phyloP scores from a whole-genome alignment of 176 grass and related monocot species.

The Aegilops tauschii region DNA sequence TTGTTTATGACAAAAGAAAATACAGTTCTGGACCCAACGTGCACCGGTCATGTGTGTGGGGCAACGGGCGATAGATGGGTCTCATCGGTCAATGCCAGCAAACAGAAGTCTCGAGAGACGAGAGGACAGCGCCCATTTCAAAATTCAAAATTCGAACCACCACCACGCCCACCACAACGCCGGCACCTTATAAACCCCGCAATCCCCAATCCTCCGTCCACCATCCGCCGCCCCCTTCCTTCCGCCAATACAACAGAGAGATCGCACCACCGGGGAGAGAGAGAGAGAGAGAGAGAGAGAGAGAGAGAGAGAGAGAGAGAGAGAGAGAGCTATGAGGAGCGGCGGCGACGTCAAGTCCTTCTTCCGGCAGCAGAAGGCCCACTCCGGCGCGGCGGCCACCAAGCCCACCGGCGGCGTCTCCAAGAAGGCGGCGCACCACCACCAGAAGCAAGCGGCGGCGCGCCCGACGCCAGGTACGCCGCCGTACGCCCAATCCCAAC shows the following conservation, averaged over 20 bases:
- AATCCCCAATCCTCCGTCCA: background rate
- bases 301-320: background rate
- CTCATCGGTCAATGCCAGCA: too few species aligned
- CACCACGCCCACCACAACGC: background rate
- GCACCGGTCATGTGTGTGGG: too few species aligned
- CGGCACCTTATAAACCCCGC: conserved; percentile 11
- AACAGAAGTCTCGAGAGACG: background rate
- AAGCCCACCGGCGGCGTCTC: conserved; percentile 41
- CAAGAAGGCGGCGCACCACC: conserved; percentile 28
- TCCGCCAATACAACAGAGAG: background rate
- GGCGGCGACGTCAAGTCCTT: conserved; percentile 47
- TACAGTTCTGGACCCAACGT: too few species aligned
- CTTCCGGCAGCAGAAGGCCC: conserved; percentile 67
- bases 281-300: background rate
- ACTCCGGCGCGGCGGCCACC: background rate
- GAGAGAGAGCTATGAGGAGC: conserved; percentile 24
- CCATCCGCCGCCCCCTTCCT: background rate
- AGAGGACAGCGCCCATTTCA: background rate
- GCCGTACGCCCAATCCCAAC: background rate
- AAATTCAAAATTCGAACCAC: conserved; percentile 44
- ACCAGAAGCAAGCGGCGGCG: background rate
- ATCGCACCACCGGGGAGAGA: background rate
- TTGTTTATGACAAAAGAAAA: too few species aligned
- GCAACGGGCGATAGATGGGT: too few species aligned
- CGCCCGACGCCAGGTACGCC: background rate